A percentile compares a stretch with the other conserved stretches of the same genome.
These are phyloP conservation scores for Fusarium haematococcum DNA, from an alignment of 2,329 filamentous ascomycete genomes.

Conservation along the genomic window DNA sequence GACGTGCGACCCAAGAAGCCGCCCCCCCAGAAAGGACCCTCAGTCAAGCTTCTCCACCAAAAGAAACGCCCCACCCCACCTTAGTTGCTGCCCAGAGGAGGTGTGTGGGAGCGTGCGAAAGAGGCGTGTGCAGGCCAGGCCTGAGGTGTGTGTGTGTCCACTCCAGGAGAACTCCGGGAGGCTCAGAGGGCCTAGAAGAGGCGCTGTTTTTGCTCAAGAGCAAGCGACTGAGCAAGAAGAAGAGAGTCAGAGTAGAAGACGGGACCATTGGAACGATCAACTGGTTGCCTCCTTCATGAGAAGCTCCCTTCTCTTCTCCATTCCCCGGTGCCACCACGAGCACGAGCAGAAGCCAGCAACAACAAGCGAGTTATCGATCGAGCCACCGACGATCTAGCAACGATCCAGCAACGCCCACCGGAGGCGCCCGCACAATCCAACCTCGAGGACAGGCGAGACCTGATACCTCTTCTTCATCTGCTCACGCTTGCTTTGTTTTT, in stretches of 20 bases:
- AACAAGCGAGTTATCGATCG: constrained; percentile 34
- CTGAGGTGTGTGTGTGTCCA: constrained; percentile 30
- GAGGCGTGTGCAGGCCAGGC: constrained; percentile 28
- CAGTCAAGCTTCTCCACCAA: constrained; percentile 33
- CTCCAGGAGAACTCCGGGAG: constrained; percentile 44
- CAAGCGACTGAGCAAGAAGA: constrained; percentile 16
- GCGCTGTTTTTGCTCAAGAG: constrained; percentile 32
- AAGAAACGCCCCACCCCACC: constrained; percentile 30
- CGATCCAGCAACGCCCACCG: constrained; percentile 38
- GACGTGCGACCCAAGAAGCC: constrained; percentile 32
- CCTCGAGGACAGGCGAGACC: constrained; percentile 18
- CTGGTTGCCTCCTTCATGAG: constrained; percentile 6
- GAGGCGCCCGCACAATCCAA: constrained; percentile 33
- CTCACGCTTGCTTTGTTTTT: neutral
- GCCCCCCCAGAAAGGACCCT: constrained; percentile 35
- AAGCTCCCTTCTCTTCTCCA: neutral
- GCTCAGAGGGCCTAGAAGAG: constrained; percentile 46
- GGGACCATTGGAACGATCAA: constrained; percentile 8
- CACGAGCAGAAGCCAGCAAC: constrained; percentile 23
- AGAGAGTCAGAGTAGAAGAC: constrained; percentile 22
- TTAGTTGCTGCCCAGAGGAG: constrained; percentile 32
- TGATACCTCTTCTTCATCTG: constrained; percentile 2
- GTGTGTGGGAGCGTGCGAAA: constrained; percentile 34
- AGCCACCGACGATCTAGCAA: constrained; percentile 38
- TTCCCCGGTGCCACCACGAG: constrained; percentile 12